phyloP scores from a whole-genome alignment of 352 stramenopile genomes.

The Pythium aphanidermatum region DNA sequence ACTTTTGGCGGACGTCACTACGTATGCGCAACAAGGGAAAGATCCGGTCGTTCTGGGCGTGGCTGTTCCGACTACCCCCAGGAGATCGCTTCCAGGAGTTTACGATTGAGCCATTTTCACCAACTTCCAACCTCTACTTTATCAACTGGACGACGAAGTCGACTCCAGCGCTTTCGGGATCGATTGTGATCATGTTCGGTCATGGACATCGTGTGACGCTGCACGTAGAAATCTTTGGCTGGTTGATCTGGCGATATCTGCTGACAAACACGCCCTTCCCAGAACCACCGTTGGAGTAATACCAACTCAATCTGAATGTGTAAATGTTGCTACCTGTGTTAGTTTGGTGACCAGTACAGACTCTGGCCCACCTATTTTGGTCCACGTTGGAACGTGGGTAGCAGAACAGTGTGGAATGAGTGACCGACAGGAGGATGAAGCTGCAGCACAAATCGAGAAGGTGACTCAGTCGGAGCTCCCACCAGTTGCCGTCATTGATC shows the following conservation, averaged over 20 bases:
- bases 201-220: constrained; percentile 76
- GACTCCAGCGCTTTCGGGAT: constrained; percentile 53
- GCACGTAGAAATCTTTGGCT: constrained; percentile 81
- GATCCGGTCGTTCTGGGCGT: constrained; percentile 83
- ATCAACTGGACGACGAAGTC: constrained; percentile 85
- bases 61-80: constrained; percentile 68
- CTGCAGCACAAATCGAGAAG: too few relatives aligned
- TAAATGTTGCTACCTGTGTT: background rate
- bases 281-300: constrained; percentile 47
- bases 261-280: constrained; percentile 80
- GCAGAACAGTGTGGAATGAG: too few relatives aligned
- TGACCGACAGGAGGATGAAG: too few relatives aligned
- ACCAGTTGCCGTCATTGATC: too few relatives aligned
- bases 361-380: constrained; percentile 10
- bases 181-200: constrained; percentile 84
- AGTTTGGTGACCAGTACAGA: background rate
- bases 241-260: constrained; percentile 83
- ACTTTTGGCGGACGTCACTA: constrained; percentile 80
- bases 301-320: background rate
- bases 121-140: constrained; percentile 71
- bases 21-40: constrained; percentile 87
- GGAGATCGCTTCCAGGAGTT: constrained; percentile 76
- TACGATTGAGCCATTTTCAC: constrained; percentile 67
- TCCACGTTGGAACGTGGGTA: too few relatives aligned
- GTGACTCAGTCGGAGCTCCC: too few relatives aligned